These are phyloP conservation scores for Mycogone perniciosa DNA, from an alignment of 2,329 filamentous ascomycete species.

Conservation along the genomic window DNA sequence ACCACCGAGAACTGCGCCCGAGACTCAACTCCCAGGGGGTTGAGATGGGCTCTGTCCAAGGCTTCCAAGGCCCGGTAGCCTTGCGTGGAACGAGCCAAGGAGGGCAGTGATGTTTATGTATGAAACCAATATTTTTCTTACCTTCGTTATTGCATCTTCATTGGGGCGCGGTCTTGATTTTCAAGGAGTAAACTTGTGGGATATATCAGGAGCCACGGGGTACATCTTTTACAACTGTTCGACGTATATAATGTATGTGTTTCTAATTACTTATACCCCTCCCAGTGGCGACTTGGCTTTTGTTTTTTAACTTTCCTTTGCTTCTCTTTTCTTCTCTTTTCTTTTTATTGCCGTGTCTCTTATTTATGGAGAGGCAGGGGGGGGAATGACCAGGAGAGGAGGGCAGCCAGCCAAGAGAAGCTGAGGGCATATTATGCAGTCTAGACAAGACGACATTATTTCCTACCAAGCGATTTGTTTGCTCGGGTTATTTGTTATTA, in stretches of 20 bases:
- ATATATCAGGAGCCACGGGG: conserved; percentile 10
- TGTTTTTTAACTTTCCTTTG: background rate
- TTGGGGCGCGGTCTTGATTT: background rate
- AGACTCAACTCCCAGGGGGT: conserved; percentile 51
- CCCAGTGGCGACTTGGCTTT: conserved; percentile 2
- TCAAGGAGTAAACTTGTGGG: conserved; percentile 4
- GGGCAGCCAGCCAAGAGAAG: conserved; percentile 6
- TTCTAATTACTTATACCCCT: conserved; percentile 6
- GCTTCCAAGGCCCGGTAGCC: conserved; percentile 50
- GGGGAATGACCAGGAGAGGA: conserved; percentile 7
- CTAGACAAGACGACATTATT: background rate
- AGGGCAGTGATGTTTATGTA: conserved; percentile 9
- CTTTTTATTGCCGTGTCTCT: background rate
- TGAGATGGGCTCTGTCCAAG: conserved; percentile 65
- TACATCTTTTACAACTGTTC: conserved; percentile 9
- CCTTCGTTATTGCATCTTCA: background rate
- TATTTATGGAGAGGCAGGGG: conserved; percentile 2
- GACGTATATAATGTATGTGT: conserved; percentile 11
- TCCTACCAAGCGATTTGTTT: background rate
- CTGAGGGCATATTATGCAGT: conserved; percentile 1
- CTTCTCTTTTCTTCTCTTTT: background rate
- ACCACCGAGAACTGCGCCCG: conserved; percentile 29
- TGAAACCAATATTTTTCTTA: conserved; percentile 1
- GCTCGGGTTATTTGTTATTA: background rate
- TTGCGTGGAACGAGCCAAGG: conserved; percentile 32